Percentiles rank a stretch among this genome's conserved stretches.
Conservation (phyloP, 2,329 filamentous ascomycete species). For the Fusarium concolor region DNA sequence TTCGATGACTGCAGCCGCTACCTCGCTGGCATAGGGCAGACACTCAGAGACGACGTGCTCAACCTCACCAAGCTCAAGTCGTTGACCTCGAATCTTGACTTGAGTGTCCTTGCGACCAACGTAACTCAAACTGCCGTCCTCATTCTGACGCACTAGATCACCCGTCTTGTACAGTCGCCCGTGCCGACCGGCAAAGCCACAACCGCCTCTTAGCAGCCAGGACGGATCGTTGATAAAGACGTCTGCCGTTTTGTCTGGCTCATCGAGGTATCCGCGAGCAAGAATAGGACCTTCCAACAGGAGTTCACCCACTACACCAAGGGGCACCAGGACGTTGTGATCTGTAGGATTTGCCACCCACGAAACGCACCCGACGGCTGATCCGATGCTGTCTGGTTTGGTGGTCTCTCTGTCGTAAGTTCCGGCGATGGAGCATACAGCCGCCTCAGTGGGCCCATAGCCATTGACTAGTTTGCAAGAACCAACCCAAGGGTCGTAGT, state of each 20-base stretch:
- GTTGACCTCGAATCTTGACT: no score
- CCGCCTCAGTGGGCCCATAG: no score
- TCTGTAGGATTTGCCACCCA: no score
- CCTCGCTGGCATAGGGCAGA: not conserved
- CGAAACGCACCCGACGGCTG: no score
- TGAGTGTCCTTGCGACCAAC: constrained; percentile 49
- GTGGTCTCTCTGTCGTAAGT: no score
- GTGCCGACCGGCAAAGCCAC: not conserved
- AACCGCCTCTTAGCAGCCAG: not conserved
- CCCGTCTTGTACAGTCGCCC: constrained; percentile 10
- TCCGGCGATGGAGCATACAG: no score
- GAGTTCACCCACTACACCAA: not conserved
- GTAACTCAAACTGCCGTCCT: constrained; percentile 55
- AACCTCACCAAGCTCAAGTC: constrained; percentile 53
- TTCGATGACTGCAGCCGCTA: not conserved
- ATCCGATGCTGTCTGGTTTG: no score
- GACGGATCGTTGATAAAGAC: no score
- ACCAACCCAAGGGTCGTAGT: no score
- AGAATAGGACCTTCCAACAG: not conserved
- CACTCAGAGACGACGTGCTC: constrained; percentile 1
- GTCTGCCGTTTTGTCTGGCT: no score
- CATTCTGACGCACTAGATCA: constrained; percentile 54
- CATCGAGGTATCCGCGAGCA: not conserved
- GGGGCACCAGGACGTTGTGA: no score
- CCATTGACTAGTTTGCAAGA: no score